phyloP scores from a whole-genome alignment of 202 grass and related monocot species.

The Musa balbisiana region DNA sequence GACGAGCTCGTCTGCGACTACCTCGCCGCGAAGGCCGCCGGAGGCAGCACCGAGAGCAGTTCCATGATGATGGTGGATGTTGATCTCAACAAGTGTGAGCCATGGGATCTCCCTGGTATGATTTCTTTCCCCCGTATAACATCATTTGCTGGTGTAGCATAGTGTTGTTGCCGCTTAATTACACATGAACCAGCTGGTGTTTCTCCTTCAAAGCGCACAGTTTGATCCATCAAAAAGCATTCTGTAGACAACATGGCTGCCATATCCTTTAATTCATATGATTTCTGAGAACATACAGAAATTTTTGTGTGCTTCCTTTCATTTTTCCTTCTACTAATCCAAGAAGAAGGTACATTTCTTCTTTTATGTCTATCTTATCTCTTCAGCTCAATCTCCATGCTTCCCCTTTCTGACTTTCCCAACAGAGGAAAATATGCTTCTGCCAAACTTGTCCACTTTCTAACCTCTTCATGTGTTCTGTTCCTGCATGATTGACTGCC shows the following conservation, averaged over 20 bases:
- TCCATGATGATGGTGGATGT: constrained; percentile 47
- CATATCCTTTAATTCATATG: background rate
- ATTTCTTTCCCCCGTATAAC: too few relatives aligned
- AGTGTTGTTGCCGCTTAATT: too few relatives aligned
- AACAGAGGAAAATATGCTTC: constrained; percentile 23
- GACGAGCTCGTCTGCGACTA: constrained; percentile 94
- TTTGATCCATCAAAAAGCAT: background rate
- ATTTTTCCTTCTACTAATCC: too few relatives aligned
- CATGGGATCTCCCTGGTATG: constrained; percentile 83
- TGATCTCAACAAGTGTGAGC: constrained; percentile 91
- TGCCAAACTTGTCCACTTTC: constrained; percentile 24
- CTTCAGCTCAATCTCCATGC: too few relatives aligned
- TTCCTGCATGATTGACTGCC: constrained; percentile 15
- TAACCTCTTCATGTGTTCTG: constrained; percentile 29
- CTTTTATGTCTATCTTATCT: background rate
- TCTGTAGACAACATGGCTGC: background rate
- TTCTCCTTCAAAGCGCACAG: too few relatives aligned
- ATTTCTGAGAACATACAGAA: background rate
- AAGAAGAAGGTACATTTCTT: background rate
- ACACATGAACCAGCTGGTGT: too few relatives aligned
- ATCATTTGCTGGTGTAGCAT: too few relatives aligned
- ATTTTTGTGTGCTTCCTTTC: background rate
- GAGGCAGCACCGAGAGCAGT: constrained; percentile 23
- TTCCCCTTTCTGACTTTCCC: background rate
- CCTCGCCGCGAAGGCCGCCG: constrained; percentile 49